Evolutionary conservation across 768 basidiomycete species (phyloP), one percentile per base, ranked within the genome.

Genomic region (Serendipita indica): DNA sequence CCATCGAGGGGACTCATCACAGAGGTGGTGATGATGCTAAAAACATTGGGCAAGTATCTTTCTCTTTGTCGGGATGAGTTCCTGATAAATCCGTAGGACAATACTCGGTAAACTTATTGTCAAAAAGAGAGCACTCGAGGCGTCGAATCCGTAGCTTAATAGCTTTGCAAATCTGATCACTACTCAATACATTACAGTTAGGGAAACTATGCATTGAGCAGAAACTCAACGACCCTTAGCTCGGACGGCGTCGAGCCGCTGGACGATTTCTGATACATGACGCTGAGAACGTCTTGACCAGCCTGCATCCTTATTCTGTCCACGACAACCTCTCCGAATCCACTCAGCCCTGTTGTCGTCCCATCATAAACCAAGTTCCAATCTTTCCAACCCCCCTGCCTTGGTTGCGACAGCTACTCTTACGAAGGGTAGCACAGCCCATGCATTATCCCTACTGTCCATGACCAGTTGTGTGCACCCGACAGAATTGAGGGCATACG

Each of bases 401-500:
- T 60, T 60, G 33, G 52, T 56, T 5, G 59, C 59, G 6, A 20
- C 35, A 46, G 52, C 39, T 30, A 60, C 37, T 12, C 56, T 30
- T 4, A 56, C 34, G 56, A 57, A 61, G 3, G 60, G 60, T 33
- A 61, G 28, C 33, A 61, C 37, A 22, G 46, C 60, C 37, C 33
- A 61, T n/a, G 28, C 58, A 33, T 61, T 61, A 35, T 61, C 60
- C 20, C n/a, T n/a, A 14, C 37, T 25, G 46, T 61, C 57, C 27
- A 61, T 20, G 33, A 61, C 60, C 33, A 61, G 58, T 33, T 61
- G 60, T 27, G 57, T 59, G n/a, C 58, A 57, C 5, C 58, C 57
- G 30, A 59, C 58, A 30, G 57, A 60, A 18, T 33, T 33, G 54
- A 57, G 27, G 18, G 49, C 32, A 16, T 13, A 33, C 10, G 59